Conservation (phyloP, 2,329 filamentous ascomycete species). For the Eutypa lata region DNA sequence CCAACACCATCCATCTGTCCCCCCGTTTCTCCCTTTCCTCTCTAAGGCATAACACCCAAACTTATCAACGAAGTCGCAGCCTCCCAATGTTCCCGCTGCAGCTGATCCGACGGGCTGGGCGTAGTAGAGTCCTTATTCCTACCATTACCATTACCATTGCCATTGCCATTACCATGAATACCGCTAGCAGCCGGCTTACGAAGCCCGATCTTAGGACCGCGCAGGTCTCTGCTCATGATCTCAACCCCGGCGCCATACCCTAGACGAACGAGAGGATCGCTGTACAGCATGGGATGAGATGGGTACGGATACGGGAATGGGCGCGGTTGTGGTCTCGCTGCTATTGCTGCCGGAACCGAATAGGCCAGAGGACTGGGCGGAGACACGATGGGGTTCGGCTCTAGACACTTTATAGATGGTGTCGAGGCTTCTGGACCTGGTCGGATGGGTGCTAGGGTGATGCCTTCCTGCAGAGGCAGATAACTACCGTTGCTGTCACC, state of each 20-base stretch:
- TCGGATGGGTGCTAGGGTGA: conserved; percentile 21
- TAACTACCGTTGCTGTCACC: too few species aligned
- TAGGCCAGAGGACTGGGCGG: conserved; percentile 25
- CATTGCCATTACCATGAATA: too few species aligned
- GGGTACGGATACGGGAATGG: conserved; percentile 19
- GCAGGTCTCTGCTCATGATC: conserved; percentile 6
- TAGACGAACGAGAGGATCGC: conserved; percentile 23
- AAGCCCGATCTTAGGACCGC: conserved; percentile 4
- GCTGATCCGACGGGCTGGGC: conserved; percentile 29
- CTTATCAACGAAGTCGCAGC: conserved; percentile 18
- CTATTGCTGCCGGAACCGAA: too few species aligned
- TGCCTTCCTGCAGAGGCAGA: conserved; percentile 8
- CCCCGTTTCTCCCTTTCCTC: too few species aligned
- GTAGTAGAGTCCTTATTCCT: conserved; percentile 25
- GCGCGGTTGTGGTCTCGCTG: conserved; percentile 8
- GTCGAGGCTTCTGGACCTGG: conserved; percentile 18
- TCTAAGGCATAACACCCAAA: background rate
- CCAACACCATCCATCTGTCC: too few species aligned
- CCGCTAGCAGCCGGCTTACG: conserved; percentile 4
- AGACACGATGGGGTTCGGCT: conserved; percentile 24
- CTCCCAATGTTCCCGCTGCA: conserved; percentile 22
- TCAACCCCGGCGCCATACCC: conserved; percentile 16
- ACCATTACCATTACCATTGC: too few species aligned
- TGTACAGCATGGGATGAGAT: conserved; percentile 25
- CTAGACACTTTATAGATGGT: conserved; percentile 22